Base-by-base conservation (phyloP, 202 grass and related monocot species). In the Zoysia matrella region DNA sequence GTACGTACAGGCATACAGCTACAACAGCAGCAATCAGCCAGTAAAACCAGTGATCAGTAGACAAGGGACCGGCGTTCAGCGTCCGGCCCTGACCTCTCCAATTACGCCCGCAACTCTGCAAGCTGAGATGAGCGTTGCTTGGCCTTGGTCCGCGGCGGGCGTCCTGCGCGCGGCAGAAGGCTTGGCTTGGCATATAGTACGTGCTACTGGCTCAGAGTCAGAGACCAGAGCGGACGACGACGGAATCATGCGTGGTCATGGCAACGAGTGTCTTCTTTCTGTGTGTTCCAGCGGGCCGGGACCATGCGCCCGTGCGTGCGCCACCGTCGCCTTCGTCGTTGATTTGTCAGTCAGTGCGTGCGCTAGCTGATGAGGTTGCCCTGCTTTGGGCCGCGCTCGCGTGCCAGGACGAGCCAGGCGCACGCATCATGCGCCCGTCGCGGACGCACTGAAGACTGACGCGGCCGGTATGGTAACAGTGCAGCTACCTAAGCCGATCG, bases 381-480 rank as follows among this genome's bases (percentile, higher is more conserved):
- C 22, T 30, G 22, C 79, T 56, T 82, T 87, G 79, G 79, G 14
- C 40, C 47, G 85, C 78, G 84, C 60, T 76, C 22, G 22, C 22
- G 22, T 48, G 51, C 60, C 76, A 78, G 75, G 46, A 55, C 41
- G 51, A 7, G 53, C 3, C 70, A 1, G 49, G 7, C 39, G 76
- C 63, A 43, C 7, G 15, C 61, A 18, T 6, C 75, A 66, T 6
- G 42, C 42, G 13, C 30, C 30, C 15, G 57, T 60, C 57, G 57
- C 57, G 57, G 57, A 60, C 54, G 14, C 16, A 13, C 57, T 5
- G 14, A 4, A 5, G 40, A 9, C 53, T 45, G 54, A 18, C 55
- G 6, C 47, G 52, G 60, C 41, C 50, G 79, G 85, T 16, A 78
- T 72, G 79, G 67, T 67, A 12, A 83, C 73, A 87, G 85, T 77